Base-by-base conservation (phyloP, 441 rosid species). In the Corymbia citriodora region DNA sequence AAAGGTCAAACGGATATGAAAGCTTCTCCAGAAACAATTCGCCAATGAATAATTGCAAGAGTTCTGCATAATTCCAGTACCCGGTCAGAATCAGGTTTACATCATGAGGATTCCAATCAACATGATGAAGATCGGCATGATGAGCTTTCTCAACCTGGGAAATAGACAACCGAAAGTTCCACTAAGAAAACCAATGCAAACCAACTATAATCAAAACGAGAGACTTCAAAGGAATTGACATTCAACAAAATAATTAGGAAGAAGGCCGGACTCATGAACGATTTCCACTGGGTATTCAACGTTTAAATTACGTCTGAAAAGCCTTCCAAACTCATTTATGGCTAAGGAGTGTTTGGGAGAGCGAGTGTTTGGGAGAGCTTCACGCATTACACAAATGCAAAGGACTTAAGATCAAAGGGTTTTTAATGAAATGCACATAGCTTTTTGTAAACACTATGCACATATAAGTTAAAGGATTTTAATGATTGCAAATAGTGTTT, bases 81-180 rank as follows among this genome's bases (percentile, higher is more conserved):
- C 99, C 99, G 8, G 99, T 98, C 83, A 98, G 91, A 90, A 98
- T 97, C 92, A 97, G 95, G 92, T 97, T 97, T 91, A 95, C 95
- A 88, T 97, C 98, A 90, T 96, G 97, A 87, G 97, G 97, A 93
- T 96, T 98, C 99, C 99, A 97, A 92, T 98, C 99, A 88, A 98
- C 98, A 92, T 97, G 96, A 92, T 98, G 99, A 91, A 98, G 98
- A 94, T 98, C 99, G 82, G 99, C 98, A 94, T 96, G 93, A 88
- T 98, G 99, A 3, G 99, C 99, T 89, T 97, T 98, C 90, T 97
- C 98, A 92, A 98, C 99, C 99, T 97, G 94, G 57, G 57, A 93
- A 40, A 87, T 63, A 87, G 89, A 87, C 91, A 89, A 87, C 85
- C 85, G 48, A 13, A 79, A 79, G 85, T 79, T 31, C 85, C n/a